A percentile compares a stretch with the other conserved stretches of the same genome.
These are phyloP conservation scores for Myriosclerotinia curreyana DNA, from an alignment of 2,329 filamentous ascomycete genomes.

Conservation along the genomic window DNA sequence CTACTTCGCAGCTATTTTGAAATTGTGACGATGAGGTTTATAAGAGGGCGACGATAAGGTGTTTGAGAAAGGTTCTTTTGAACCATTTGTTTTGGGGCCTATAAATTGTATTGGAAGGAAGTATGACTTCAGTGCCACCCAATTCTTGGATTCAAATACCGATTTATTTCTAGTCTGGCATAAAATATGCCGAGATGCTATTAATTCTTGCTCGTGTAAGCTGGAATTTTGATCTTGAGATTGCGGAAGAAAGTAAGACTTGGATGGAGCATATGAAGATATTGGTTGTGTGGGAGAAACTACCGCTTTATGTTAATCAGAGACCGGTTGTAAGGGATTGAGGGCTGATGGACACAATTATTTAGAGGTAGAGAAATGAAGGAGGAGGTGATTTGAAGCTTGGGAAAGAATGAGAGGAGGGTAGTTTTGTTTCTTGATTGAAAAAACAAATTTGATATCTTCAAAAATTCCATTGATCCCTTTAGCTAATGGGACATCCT, in stretches of 20 bases:
- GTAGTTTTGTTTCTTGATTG: too few species aligned
- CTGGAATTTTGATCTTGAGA: conserved; percentile 26
- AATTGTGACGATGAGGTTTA: too few species aligned
- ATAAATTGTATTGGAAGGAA: conserved; percentile 27
- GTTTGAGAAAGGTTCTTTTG: conserved; percentile 2
- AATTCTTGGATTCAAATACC: not conserved
- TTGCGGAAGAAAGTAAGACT: conserved; percentile 8
- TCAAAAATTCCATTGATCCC: too few species aligned
- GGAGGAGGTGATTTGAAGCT: too few species aligned
- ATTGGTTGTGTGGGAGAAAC: conserved; percentile 6
- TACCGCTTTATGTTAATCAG: conserved; percentile 2
- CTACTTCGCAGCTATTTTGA: too few species aligned
- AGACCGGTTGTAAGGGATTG: not conserved
- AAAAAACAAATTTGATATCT: too few species aligned
- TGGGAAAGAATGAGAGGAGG: too few species aligned
- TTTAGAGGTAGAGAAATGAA: not conserved
- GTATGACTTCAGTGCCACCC: conserved; percentile 1
- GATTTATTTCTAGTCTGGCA: too few species aligned
- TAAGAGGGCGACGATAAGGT: too few species aligned
- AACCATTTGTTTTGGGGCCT: conserved; percentile 25
- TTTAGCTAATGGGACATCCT: too few species aligned
- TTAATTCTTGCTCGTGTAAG: conserved; percentile 24
- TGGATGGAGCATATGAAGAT: conserved; percentile 12
- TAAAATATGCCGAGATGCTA: conserved; percentile 26
- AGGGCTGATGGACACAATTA: not conserved